These are phyloP conservation scores for Boletus fagicola DNA, from an alignment of 768 basidiomycete species.

Conservation along the genomic window DNA sequence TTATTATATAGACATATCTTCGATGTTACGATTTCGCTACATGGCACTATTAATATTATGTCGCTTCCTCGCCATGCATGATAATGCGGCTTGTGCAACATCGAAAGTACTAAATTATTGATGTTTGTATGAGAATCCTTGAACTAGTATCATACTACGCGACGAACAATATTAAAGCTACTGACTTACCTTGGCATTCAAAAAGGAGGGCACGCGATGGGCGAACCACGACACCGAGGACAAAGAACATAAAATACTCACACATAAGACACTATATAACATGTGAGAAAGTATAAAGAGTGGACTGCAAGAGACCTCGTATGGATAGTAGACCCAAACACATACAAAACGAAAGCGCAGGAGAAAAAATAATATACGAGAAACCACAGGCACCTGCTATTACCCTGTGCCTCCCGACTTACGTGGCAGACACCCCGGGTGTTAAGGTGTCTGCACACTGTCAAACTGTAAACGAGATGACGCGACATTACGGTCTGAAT, in stretches of 20 bases:
- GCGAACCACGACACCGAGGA: background rate
- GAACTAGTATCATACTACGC: background rate
- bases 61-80: too few species aligned
- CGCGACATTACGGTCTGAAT: background rate
- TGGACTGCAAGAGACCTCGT: background rate
- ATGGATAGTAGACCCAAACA: background rate
- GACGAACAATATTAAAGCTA: background rate
- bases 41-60: too few species aligned
- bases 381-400: background rate
- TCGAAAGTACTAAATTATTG: too few species aligned
- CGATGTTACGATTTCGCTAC: too few species aligned
- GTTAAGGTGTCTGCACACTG: background rate
- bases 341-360: background rate
- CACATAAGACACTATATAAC: background rate
- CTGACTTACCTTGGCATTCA: background rate
- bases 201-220: background rate
- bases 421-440: background rate
- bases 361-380: background rate
- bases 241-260: background rate
- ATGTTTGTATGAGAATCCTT: too few species aligned
- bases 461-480: background rate
- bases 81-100: too few species aligned
- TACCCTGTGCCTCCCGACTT: background rate
- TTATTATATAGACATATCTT: too few species aligned
- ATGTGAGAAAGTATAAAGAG: background rate